These are phyloP conservation scores for Cercospora sp. DNA, from an alignment of 2,329 filamentous ascomycete species.

Conservation along the genomic window DNA sequence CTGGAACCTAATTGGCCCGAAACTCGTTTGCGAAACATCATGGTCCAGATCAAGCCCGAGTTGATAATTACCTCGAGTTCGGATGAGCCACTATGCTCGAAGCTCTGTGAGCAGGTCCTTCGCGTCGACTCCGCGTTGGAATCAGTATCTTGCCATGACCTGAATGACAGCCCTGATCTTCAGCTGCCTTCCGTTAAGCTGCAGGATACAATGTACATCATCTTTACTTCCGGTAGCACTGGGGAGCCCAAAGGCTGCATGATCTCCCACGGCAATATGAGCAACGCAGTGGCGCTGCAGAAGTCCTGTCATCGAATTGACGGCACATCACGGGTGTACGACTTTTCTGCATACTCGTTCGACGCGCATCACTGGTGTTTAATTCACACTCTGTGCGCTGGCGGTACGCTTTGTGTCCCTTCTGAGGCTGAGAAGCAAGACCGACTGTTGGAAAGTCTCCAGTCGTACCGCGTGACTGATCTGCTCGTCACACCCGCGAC, in stretches of 20 bases:
- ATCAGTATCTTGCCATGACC: background rate
- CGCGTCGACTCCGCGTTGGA: background rate
- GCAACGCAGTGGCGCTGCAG: slow-evolving; percentile 7
- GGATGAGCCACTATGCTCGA: background rate
- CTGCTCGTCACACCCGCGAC: slow-evolving; percentile 15
- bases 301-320: background rate
- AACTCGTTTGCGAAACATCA: slow-evolving; percentile 34
- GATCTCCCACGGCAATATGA: slow-evolving; percentile 19
- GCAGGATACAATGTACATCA: slow-evolving; percentile 14
- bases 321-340: slow-evolving; percentile 20
- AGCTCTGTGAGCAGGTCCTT: background rate
- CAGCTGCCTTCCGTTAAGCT: slow-evolving; percentile 5
- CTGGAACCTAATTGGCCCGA: slow-evolving; percentile 24
- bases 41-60: slow-evolving; percentile 30
- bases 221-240: slow-evolving; percentile 55
- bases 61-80: slow-evolving; percentile 13
- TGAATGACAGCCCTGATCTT: background rate
- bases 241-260: slow-evolving; percentile 20
- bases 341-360: slow-evolving; percentile 32
- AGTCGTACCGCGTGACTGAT: background rate
- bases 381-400: slow-evolving; percentile 18
- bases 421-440: slow-evolving; percentile 25
- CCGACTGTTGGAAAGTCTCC: slow-evolving; percentile 12
- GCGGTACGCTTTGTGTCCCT: slow-evolving; percentile 30
- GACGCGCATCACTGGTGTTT: slow-evolving; percentile 21